Conservation (phyloP, 2,329 filamentous ascomycete genomes). For the Periconia sp. region DNA sequence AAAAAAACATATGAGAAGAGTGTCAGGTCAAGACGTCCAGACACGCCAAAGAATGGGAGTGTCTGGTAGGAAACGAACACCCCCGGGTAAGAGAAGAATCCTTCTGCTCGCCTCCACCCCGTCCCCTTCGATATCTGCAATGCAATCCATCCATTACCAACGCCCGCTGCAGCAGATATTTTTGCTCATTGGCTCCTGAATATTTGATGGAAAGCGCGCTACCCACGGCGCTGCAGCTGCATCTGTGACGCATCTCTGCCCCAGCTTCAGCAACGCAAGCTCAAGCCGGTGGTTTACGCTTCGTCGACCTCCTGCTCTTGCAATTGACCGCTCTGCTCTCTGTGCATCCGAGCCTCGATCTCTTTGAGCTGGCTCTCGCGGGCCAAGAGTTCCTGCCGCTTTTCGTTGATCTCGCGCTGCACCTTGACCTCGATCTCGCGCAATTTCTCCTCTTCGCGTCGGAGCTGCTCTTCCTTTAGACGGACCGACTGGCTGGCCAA, state of each 20-base stretch:
- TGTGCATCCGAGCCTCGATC: conserved; percentile 96
- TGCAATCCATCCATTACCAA: conserved; percentile 39
- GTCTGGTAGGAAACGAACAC: conserved; percentile 31
- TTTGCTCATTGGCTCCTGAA: conserved; percentile 25
- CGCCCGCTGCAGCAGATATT: conserved; percentile 37
- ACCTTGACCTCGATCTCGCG: conserved; percentile 99
- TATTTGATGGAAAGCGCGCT: conserved; percentile 35
- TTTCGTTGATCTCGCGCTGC: conserved; percentile 99
- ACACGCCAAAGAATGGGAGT: conserved; percentile 29
- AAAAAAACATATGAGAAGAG: conserved; percentile 49
- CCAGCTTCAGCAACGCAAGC: no score
- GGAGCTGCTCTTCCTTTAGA: conserved; percentile 99
- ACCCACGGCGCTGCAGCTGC: conserved; percentile 18
- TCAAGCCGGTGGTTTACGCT: conserved; percentile 27
- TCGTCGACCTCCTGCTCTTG: conserved; percentile 40
- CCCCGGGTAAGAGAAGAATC: conserved; percentile 38
- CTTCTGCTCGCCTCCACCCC: conserved; percentile 24
- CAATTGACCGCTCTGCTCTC: conserved; percentile 68
- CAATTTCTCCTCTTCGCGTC: conserved; percentile 99
- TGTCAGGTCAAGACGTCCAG: conserved; percentile 40
- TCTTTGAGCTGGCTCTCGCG: conserved; percentile 98
- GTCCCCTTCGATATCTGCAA: conserved; percentile 30
- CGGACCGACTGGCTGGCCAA: conserved; percentile 96
- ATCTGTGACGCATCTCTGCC: no score
- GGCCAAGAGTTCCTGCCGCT: conserved; percentile 96